Conservation (phyloP, 1,139 yeast genomes). For the Suhomyces guaymorum region DNA sequence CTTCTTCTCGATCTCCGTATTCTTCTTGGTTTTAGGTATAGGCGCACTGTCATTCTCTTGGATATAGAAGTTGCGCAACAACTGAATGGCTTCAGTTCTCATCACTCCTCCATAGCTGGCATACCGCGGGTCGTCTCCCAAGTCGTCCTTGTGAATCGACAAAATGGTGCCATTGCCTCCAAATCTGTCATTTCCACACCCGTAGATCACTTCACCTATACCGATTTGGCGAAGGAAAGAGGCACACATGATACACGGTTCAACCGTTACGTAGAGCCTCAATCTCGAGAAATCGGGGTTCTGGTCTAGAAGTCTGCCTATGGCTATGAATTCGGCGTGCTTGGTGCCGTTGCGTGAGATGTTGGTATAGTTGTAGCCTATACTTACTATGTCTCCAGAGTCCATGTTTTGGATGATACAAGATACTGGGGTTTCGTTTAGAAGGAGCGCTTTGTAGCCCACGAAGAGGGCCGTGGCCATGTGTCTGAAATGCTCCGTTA, state of each 20-base stretch:
- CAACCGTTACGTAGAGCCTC: conserved; percentile 88
- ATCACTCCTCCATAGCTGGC: conserved; percentile 73
- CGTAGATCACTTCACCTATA: conserved; percentile 73
- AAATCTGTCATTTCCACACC: conserved; percentile 92
- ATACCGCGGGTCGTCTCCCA: conserved; percentile 43
- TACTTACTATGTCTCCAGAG: conserved; percentile 57
- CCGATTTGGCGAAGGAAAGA: conserved; percentile 83
- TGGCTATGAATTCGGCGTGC: conserved; percentile 89
- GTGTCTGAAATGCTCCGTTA: conserved; percentile 30
- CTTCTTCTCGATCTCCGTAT: conserved; percentile 66
- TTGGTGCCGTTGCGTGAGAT: conserved; percentile 77
- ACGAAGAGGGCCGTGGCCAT: conserved; percentile 45
- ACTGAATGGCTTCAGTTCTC: conserved; percentile 77
- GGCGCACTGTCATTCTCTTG: conserved; percentile 89
- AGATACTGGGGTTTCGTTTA: conserved; percentile 76
- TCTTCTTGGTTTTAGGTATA: conserved; percentile 70
- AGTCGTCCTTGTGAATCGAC: conserved; percentile 53
- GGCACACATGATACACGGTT: conserved; percentile 99
- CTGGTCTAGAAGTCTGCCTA: conserved; percentile 11
- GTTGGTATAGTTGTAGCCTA: conserved; percentile 90
- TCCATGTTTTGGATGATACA: conserved; percentile 58
- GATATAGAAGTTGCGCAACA: conserved; percentile 79
- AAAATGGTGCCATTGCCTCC: conserved; percentile 96
- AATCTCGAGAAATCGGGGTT: conserved; percentile 54
- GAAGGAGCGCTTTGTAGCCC: conserved; percentile 41